Percentiles rank a stretch among this genome's conserved stretches.
Evolutionary conservation across 768 basidiomycete species (phyloP).

Genomic region (Glaciozyma martinii): DNA sequence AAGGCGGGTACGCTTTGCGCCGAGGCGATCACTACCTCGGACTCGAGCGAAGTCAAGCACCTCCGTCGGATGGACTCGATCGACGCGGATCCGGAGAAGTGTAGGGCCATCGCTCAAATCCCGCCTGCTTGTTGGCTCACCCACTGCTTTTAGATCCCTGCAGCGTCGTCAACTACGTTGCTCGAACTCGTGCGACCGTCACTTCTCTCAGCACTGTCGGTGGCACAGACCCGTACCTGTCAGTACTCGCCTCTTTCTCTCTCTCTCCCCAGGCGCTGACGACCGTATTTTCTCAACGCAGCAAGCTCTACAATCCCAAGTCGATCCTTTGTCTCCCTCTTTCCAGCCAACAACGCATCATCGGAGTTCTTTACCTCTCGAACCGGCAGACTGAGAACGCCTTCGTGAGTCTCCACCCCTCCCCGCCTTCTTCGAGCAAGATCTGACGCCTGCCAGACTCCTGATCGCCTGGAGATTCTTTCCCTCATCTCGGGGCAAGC

Average conservation of each 20-base stretch:
- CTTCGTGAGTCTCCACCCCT: constrained; percentile 9
- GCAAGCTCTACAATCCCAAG: constrained; percentile 4
- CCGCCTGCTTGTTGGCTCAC: rapidly evolving
- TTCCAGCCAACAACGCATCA: constrained; percentile 12
- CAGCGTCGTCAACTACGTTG: constrained; percentile 24
- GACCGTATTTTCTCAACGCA: too few species aligned
- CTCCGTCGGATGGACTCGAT: constrained; percentile 19
- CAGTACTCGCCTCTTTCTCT: constrained; percentile 5
- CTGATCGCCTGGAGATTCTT: constrained; percentile 29
- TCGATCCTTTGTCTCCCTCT: constrained; percentile 14
- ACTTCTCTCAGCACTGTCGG: constrained; percentile 15
- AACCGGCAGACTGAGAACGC: constrained; percentile 24
- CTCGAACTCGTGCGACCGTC: constrained; percentile 19
- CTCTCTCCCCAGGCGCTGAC: background rate
- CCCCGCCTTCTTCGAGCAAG: too few species aligned
- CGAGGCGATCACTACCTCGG: constrained; percentile 18
- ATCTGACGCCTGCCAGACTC: background rate
- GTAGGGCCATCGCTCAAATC: background rate
- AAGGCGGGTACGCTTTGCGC: constrained; percentile 21
- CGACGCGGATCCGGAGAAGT: constrained; percentile 13
- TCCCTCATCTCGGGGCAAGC: constrained; percentile 25
- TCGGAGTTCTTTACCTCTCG: constrained; percentile 26
- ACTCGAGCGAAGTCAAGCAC: constrained; percentile 18
- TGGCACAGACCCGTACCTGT: background rate
- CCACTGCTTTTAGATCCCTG: constrained; percentile 8